A percentile compares a stretch with the other conserved stretches of the same genome.
These are phyloP conservation scores for Epichloe typhina DNA, from an alignment of 2,329 filamentous ascomycete species.

Conservation along the genomic window DNA sequence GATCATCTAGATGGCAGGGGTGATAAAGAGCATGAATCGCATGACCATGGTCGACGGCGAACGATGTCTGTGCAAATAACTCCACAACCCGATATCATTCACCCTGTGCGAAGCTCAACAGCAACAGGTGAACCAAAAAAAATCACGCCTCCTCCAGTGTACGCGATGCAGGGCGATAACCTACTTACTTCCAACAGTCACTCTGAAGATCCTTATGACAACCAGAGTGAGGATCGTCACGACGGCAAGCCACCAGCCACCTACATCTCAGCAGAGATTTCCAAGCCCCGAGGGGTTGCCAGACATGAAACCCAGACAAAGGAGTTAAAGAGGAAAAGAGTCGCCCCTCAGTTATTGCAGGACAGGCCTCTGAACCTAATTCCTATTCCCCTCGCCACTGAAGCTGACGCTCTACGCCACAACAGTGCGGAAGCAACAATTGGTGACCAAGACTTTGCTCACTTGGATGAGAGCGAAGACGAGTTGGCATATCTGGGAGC, in stretches of 20 bases:
- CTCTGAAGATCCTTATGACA: neutral
- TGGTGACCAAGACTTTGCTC: neutral
- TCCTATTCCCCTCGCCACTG: conserved; percentile 3
- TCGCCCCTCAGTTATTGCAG: conserved; percentile 13
- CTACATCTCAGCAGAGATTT: neutral
- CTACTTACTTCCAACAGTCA: neutral
- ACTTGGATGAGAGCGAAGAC: conserved; percentile 11
- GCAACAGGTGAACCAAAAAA: neutral
- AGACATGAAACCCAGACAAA: conserved; percentile 10
- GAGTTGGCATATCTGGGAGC: conserved; percentile 23
- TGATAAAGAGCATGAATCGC: neutral
- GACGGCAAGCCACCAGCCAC: neutral
- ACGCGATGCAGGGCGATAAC: neutral
- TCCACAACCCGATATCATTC: neutral
- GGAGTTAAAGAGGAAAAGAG: conserved; percentile 15
- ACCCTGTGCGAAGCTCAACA: neutral
- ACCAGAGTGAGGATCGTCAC: neutral
- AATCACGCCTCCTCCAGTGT: neutral
- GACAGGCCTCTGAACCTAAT: neutral
- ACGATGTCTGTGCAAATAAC: neutral
- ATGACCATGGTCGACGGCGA: neutral
- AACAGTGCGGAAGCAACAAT: neutral
- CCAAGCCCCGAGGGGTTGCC: neutral
- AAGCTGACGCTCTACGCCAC: conserved; percentile 2
- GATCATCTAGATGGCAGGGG: conserved; percentile 2